These are phyloP conservation scores for Eucalyptus polyanthemos DNA, from an alignment of 345 rosid species.

Conservation along the genomic window DNA sequence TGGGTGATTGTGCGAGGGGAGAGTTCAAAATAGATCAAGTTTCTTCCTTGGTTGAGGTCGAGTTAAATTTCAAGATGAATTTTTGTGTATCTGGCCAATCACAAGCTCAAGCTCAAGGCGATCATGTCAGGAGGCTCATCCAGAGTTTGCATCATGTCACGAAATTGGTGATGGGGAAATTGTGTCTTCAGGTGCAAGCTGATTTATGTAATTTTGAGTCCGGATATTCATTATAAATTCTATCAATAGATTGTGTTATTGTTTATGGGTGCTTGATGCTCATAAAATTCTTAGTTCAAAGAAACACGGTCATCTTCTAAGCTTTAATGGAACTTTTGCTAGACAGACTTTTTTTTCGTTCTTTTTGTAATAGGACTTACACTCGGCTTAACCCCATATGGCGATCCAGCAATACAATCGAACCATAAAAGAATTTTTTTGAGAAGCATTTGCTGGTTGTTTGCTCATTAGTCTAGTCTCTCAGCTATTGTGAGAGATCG, in stretches of 20 bases:
- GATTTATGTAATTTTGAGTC: not conserved
- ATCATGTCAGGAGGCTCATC: not conserved
- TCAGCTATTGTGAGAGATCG: not conserved
- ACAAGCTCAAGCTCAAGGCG: not conserved
- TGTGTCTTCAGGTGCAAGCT: not conserved
- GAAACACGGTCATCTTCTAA: not conserved
- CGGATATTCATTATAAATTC: not conserved
- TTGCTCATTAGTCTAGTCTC: too few species aligned
- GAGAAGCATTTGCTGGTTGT: not conserved
- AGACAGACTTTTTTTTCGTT: not conserved
- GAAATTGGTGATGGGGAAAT: too few species aligned
- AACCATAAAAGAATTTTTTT: not conserved
- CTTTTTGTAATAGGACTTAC: not conserved
- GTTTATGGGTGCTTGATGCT: not conserved
- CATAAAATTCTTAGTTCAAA: not conserved
- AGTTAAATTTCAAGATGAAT: not conserved
- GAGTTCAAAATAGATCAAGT: not conserved
- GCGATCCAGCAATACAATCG: too few species aligned
- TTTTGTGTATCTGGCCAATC: too few species aligned
- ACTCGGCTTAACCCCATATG: not conserved
- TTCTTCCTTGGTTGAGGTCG: not conserved
- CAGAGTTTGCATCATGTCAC: not conserved
- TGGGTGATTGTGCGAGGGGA: not conserved
- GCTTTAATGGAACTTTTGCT: not conserved
- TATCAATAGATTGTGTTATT: not conserved